phyloP scores from a whole-genome alignment of 2,329 filamentous ascomycete genomes.

The Microdochium paspali region DNA sequence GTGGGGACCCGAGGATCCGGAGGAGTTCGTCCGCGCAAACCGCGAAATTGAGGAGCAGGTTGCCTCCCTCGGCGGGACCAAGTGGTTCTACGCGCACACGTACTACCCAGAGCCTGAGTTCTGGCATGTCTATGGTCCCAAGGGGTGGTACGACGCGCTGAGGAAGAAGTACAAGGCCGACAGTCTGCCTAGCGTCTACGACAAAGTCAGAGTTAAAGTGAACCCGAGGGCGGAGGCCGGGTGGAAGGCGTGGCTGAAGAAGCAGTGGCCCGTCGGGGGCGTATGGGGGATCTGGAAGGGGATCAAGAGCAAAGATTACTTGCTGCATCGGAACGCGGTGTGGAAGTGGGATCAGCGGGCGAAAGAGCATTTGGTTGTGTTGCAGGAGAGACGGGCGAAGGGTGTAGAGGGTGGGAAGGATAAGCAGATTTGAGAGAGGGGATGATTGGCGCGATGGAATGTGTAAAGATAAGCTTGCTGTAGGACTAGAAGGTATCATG shows the following conservation, averaged over 20 bases:
- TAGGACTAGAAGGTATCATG: no score
- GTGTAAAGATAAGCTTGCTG: no score
- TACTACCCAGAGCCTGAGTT: conserved; percentile 71
- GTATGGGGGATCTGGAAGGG: conserved; percentile 50
- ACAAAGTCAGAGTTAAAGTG: conserved; percentile 56
- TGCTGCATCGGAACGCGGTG: conserved; percentile 39
- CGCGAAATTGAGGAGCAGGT: conserved; percentile 62
- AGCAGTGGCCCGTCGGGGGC: conserved; percentile 45
- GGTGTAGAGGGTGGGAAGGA: neutral
- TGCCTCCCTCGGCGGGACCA: conserved; percentile 61
- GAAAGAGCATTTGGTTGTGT: neutral
- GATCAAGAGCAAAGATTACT: conserved; percentile 47
- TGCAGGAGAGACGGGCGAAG: neutral
- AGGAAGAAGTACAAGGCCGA: conserved; percentile 53
- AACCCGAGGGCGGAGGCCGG: conserved; percentile 29
- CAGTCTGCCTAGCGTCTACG: conserved; percentile 56
- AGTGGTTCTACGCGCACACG: conserved; percentile 81
- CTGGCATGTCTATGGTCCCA: conserved; percentile 52
- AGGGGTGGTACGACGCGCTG: conserved; percentile 51
- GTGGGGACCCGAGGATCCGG: conserved; percentile 49
- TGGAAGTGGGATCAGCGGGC: conserved; percentile 39
- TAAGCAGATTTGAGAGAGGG: neutral
- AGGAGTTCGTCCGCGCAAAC: conserved; percentile 60
- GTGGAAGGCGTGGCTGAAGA: conserved; percentile 33
- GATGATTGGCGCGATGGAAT: conserved; percentile 38